phyloP scores from a whole-genome alignment of 768 basidiomycete genomes.

The Podaxis rugospora region DNA sequence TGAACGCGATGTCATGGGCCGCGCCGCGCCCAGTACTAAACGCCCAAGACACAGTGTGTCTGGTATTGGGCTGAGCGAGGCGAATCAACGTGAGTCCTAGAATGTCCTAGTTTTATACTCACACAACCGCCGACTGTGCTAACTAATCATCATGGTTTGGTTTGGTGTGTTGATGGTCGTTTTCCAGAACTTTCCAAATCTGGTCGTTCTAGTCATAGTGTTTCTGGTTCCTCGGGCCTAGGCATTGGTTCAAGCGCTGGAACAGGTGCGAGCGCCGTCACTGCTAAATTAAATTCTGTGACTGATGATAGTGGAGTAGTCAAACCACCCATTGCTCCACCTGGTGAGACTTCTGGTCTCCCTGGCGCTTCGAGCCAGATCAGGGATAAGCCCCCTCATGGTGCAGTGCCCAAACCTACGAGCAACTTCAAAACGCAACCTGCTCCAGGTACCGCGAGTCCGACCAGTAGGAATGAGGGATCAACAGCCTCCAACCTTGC shows the following conservation, averaged over 20 bases:
- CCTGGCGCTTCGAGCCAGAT: background rate
- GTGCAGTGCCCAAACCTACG: background rate
- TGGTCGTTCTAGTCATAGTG: background rate
- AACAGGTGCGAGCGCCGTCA: background rate
- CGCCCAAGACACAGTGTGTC: background rate
- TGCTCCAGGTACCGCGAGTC: background rate
- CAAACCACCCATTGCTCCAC: background rate
- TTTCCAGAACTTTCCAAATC: background rate
- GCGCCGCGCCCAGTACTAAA: background rate
- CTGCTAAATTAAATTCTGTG: background rate
- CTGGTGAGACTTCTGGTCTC: background rate
- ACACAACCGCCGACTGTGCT: background rate
- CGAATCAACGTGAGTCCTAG: background rate
- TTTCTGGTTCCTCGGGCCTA: background rate
- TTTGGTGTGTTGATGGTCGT: background rate
- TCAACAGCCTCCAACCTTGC: constrained; percentile 7
- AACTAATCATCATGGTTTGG: background rate
- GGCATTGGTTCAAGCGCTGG: background rate
- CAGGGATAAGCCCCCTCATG: background rate
- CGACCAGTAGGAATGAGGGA: background rate
- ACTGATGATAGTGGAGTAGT: background rate
- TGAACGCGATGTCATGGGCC: background rate
- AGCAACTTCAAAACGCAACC: background rate
- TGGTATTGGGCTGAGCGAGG: background rate
- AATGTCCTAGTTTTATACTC: background rate